Base-by-base conservation (phyloP, 345 rosid genomes). In the Hypericum perforatum region DNA sequence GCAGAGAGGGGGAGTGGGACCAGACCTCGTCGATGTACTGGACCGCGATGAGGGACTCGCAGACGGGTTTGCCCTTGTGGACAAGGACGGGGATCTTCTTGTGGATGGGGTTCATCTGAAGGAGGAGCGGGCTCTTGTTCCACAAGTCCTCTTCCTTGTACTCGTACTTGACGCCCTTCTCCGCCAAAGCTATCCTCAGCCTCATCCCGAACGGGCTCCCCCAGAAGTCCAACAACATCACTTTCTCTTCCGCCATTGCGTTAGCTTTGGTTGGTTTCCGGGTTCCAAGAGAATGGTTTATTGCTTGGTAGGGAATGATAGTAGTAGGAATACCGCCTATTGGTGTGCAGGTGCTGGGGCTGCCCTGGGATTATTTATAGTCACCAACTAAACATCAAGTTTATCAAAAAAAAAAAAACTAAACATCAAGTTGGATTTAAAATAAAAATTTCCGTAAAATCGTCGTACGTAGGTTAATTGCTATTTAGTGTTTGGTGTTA, bases 31-130 rank as follows among this genome's bases (percentile, higher is more conserved):
- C 50, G 50, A 46, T 46, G 29, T 46, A 46, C 50, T 46, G 50
- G 22, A 46, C 29, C 8, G 22, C 22, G 29, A 46, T 11, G 6
- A 46, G 7, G 50, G 50, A 46, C 22, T 46, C 50, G 22, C 29
- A 46, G 29, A 46, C 22, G 50, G 50, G 50, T 12, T 14, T 46
- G 32, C 32, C 50, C 29, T 46, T 46, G 50, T 46, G 50, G 50
- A 46, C 22, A 9, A 46, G 50, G 50, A 46, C 50, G 15, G 50
- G 50, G 50, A 46, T 46, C 50, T 46, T 46, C 50, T 46, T 46
- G 50, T 46, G 50, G 10, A 46, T 7, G 8, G 50, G 50, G 32
- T 46, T 46, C 0, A 11, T 13, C 50, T 46, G 29, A 4, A 46
- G 50, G 22, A 46, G 50, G 9, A 46, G 50, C 6, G 50, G 50